These are phyloP conservation scores for Kluyveromyces lactis DNA, from an alignment of 805 yeast species.

Conservation along the genomic window DNA sequence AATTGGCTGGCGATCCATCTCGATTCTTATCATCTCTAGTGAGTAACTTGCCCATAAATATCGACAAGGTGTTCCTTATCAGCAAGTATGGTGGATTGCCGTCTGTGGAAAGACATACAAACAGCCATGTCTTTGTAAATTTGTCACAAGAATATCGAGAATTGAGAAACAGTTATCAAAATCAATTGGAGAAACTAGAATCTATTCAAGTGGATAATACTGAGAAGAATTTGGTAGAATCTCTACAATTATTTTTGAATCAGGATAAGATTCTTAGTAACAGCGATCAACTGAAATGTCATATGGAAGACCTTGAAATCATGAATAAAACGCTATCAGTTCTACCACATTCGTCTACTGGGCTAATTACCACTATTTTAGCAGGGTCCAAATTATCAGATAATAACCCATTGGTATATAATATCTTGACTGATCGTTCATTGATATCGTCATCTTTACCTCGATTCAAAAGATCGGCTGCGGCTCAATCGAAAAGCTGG, in stretches of 20 bases:
- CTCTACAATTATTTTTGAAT: conserved; percentile 13
- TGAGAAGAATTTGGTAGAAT: conserved; percentile 10
- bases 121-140: conserved; percentile 83
- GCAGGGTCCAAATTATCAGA: conserved; percentile 47
- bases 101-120: conserved; percentile 66
- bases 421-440: conserved; percentile 85
- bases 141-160: conserved; percentile 59
- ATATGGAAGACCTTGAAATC: conserved; percentile 55
- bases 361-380: conserved; percentile 76
- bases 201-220: background rate
- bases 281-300: conserved; percentile 33
- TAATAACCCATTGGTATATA: conserved; percentile 81
- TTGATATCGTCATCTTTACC: conserved; percentile 88
- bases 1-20: conserved; percentile 33
- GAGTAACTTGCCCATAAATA: conserved; percentile 31
- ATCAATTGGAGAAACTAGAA: conserved; percentile 1
- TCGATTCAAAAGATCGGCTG: conserved; percentile 34
- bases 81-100: conserved; percentile 91
- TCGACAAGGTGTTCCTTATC: conserved; percentile 75
- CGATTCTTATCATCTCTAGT: conserved; percentile 27
- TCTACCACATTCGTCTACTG: conserved; percentile 56
- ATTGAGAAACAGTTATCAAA: conserved; percentile 8
- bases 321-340: conserved; percentile 49
- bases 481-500: conserved; percentile 14
- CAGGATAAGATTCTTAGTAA: conserved; percentile 11